Evolutionary conservation across 768 basidiomycete genomes (phyloP), one percentile per base, ranked within the genome.

Genomic region (Hortiboletus campestris): DNA sequence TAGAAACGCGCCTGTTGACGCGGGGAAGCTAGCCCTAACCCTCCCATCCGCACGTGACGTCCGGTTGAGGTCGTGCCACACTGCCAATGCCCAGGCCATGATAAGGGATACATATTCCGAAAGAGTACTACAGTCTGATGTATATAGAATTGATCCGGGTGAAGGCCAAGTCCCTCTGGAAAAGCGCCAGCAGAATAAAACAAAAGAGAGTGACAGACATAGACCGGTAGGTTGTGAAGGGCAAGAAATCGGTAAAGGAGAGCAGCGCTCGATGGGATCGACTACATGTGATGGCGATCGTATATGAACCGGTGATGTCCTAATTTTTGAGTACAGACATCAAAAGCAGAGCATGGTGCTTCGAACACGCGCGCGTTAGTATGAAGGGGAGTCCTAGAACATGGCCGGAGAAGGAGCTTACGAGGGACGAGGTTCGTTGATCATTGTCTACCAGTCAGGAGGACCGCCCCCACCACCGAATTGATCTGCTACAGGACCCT

Each of bases 1-100:
- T 48, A 44, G 31, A 9, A 47, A 48, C 57, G 50, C 53, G 59
- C 6, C 9, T 12, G 19, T 50, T 44, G 60, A 66, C 70, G 65
- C 72, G 70, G 51, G n/a, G 29, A 59, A 52, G 60, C 73, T 68
- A 59, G 73, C 75, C 75, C 71, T 76, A 66, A 74, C 54, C 3
- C 20, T 2, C 12, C 28, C 9, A 10, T 31, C 19, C 35, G 42
- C 55, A 62, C 57, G 58, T 59, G 58, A 54, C 19, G 35, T 20
- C n/a, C 35, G 13, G 7, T 16, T 31, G 6, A 8, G 4, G 4
- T 25, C 25, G n/a, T n/a, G n/a, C n/a, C n/a, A n/a, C n/a, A n/a
- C n/a, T n/a, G n/a, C n/a, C n/a, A n/a, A n/a, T n/a, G n/a, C n/a
- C n/a, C n/a, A n/a, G 25, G 25, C 20, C 9, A 29, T 17, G 19